phyloP scores from a whole-genome alignment of 169 alveolate genomes.

The Sarcocystis neurona region DNA sequence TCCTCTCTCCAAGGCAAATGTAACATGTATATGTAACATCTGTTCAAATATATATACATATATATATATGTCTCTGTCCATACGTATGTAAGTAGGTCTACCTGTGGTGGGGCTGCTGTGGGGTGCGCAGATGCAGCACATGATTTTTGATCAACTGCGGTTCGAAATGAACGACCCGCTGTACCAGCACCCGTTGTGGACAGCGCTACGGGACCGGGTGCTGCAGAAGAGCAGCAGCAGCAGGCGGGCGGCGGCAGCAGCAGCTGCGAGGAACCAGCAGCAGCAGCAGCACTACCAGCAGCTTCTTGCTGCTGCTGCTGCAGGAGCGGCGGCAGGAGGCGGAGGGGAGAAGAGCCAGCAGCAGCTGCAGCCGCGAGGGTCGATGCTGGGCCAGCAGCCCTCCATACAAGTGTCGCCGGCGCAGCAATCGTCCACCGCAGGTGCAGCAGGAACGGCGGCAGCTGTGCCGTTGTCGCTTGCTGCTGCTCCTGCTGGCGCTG shows the following conservation, averaged over 20 bases:
- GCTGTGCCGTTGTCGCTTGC: too few relatives aligned
- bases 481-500: too few relatives aligned
- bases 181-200: slow-evolving; percentile 37
- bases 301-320: not conserved
- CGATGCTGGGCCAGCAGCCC: not conserved
- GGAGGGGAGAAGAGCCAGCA: not conserved
- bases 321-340: not conserved
- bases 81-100: too few relatives aligned
- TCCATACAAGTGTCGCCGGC: too few relatives aligned
- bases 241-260: not conserved
- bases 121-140: slow-evolving; percentile 2
- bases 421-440: too few relatives aligned
- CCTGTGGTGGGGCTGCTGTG: not conserved
- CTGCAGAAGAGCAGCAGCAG: not conserved
- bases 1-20: too few relatives aligned
- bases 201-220: not conserved
- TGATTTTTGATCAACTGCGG: slow-evolving; percentile 43
- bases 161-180: slow-evolving; percentile 42
- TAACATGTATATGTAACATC: too few relatives aligned
- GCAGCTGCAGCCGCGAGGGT: not conserved
- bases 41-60: not conserved
- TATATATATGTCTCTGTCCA: not conserved
- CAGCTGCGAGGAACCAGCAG: not conserved
- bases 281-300: not conserved
- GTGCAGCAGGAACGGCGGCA: too few relatives aligned